These are phyloP conservation scores for Lentinus brumalis DNA, from an alignment of 768 basidiomycete genomes.

Conservation along the genomic window DNA sequence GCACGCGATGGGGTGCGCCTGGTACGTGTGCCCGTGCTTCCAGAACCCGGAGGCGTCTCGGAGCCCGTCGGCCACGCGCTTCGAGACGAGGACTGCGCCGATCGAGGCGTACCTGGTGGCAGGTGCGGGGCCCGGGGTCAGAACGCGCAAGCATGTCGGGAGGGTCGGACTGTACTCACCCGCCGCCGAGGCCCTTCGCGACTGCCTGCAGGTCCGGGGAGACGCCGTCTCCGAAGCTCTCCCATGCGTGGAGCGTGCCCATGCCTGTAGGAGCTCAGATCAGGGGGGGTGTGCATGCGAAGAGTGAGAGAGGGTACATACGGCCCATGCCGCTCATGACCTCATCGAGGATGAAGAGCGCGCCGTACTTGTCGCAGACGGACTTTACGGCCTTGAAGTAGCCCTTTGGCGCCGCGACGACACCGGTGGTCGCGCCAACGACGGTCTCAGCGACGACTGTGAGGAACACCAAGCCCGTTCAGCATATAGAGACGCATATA, in stretches of 20 bases:
- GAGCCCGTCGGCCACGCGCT: slow-evolving; percentile 70
- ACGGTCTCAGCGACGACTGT: slow-evolving; percentile 85
- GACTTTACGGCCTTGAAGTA: slow-evolving; percentile 87
- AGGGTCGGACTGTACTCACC: slow-evolving; percentile 45
- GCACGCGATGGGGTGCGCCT: slow-evolving; percentile 77
- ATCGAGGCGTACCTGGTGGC: slow-evolving; percentile 70
- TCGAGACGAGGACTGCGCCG: slow-evolving; percentile 78
- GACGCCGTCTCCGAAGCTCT: slow-evolving; percentile 76
- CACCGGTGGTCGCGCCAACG: slow-evolving; percentile 83
- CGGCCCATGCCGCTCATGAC: slow-evolving; percentile 94
- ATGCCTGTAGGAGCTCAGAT: slow-evolving; percentile 51
- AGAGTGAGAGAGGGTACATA: slow-evolving; percentile 38
- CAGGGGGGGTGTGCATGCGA: not conserved
- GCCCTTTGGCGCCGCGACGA: slow-evolving; percentile 74
- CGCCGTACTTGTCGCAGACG: slow-evolving; percentile 72
- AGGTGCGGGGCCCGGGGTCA: not conserved
- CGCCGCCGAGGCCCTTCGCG: slow-evolving; percentile 89
- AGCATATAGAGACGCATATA: not conserved
- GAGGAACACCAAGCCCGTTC: not conserved
- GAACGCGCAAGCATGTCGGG: not conserved
- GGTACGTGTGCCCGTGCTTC: slow-evolving; percentile 86
- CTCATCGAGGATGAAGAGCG: slow-evolving; percentile 85
- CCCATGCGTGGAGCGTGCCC: slow-evolving; percentile 87
- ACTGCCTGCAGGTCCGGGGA: slow-evolving; percentile 86
- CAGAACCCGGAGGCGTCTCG: slow-evolving; percentile 67